Conservation (phyloP, 345 rosid genomes). For the Anastatica hierochuntica region DNA sequence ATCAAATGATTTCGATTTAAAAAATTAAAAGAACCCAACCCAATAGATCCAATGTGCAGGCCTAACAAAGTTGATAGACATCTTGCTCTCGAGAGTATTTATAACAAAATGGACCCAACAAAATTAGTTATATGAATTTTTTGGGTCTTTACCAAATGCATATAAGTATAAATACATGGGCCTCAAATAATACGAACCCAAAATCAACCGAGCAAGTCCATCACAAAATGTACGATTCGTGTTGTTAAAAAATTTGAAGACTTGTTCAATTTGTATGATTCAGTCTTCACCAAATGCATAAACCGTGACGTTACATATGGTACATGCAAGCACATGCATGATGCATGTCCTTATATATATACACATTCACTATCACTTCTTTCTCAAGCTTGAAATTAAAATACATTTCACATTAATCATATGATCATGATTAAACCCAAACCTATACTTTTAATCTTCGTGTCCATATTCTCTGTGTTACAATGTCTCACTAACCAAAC, state of each 20-base stretch:
- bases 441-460: neutral
- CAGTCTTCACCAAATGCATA: conserved; percentile 16
- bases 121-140: neutral
- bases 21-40: too few relatives aligned
- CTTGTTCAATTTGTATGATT: conserved; percentile 12
- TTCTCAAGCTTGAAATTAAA: neutral
- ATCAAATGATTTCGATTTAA: too few relatives aligned
- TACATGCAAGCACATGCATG: conserved; percentile 1
- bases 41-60: too few relatives aligned
- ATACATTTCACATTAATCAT: neutral
- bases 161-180: too few relatives aligned
- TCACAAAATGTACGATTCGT: too few relatives aligned
- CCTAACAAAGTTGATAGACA: too few relatives aligned
- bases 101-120: neutral
- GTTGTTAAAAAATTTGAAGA: too few relatives aligned
- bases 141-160: too few relatives aligned
- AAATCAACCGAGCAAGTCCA: neutral
- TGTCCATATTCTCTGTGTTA: conserved; percentile 5
- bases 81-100: neutral
- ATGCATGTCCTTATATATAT: conserved; percentile 1
- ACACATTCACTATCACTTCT: neutral
- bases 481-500: conserved; percentile 5
- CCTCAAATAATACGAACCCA: too few relatives aligned
- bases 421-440: conserved; percentile 4
- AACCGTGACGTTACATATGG: conserved; percentile 7